A percentile compares a stretch with the other conserved stretches of the same genome.
These are phyloP conservation scores for Typha latifolia DNA, from an alignment of 176 grass and related monocot species.

Conservation along the genomic window DNA sequence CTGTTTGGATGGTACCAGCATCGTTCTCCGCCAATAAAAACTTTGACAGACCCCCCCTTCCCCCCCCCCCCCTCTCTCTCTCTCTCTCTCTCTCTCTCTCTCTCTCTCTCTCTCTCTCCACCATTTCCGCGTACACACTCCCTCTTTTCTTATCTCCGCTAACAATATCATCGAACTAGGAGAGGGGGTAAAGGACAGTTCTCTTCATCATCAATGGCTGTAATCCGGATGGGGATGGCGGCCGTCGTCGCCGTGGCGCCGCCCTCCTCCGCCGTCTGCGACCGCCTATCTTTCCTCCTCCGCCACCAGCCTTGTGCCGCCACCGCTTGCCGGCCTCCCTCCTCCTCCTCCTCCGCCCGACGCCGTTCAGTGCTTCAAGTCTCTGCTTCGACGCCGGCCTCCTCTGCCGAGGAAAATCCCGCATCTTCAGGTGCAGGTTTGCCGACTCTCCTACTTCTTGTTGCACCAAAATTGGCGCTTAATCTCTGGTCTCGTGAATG, in stretches of 20 bases:
- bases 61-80: too few relatives aligned
- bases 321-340: conserved; percentile 6
- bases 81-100: too few relatives aligned
- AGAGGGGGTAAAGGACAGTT: background rate
- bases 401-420: conserved; percentile 29
- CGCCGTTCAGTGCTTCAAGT: background rate
- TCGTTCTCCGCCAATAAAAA: background rate
- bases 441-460: background rate
- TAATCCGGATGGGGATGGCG: conserved; percentile 46
- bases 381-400: conserved; percentile 16
- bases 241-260: conserved; percentile 25
- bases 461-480: background rate
- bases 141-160: background rate
- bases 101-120: too few relatives aligned
- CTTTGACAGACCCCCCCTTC: background rate
- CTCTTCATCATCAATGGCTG: conserved; percentile 28
- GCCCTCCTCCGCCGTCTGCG: conserved; percentile 17
- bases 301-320: conserved; percentile 8
- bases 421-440: conserved; percentile 25
- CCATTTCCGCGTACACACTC: background rate
- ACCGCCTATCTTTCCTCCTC: conserved; percentile 9
- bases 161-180: background rate
- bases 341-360: conserved; percentile 14
- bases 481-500: background rate
- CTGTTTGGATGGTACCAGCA: background rate